A percentile compares a stretch with the other conserved stretches of the same genome.
Conservation (phyloP, 371 early-diverging fungal species). For the Entomophthora muscae region DNA sequence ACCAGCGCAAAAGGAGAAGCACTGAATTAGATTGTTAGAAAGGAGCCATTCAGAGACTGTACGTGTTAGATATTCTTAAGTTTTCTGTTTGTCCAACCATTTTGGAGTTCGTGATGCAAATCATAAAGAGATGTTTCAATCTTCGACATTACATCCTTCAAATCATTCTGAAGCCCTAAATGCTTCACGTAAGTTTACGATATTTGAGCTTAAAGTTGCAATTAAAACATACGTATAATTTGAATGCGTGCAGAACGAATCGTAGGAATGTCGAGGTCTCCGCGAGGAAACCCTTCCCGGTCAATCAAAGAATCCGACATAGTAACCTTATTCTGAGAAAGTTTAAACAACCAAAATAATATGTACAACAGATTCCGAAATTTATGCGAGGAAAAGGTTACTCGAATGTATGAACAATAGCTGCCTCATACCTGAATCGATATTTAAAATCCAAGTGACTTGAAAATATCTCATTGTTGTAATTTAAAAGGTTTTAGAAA, state of each 20-base stretch:
- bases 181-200: no score
- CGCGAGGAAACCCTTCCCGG: conserved; percentile 59
- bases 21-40: no score
- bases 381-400: neutral
- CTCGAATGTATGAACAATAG: neutral
- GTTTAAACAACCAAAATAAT: neutral
- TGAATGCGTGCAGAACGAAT: conserved; percentile 38
- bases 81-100: no score
- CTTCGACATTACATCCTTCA: conserved; percentile 1
- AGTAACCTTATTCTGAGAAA: conserved; percentile 36
- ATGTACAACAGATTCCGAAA: neutral
- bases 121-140: conserved; percentile 3
- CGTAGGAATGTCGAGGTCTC: conserved; percentile 68
- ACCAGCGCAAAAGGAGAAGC: neutral
- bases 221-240: conserved; percentile 29
- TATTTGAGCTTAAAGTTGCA: no score
- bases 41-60: no score
- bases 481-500: no score
- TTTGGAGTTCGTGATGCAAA: neutral
- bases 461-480: no score
- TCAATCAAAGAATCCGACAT: conserved; percentile 61
- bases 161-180: conserved; percentile 5
- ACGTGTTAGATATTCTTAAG: no score
- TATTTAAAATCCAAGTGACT: neutral
- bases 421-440: neutral